Base-by-base conservation (phyloP, 257 asterid genomes). In the Ilex asprella region DNA sequence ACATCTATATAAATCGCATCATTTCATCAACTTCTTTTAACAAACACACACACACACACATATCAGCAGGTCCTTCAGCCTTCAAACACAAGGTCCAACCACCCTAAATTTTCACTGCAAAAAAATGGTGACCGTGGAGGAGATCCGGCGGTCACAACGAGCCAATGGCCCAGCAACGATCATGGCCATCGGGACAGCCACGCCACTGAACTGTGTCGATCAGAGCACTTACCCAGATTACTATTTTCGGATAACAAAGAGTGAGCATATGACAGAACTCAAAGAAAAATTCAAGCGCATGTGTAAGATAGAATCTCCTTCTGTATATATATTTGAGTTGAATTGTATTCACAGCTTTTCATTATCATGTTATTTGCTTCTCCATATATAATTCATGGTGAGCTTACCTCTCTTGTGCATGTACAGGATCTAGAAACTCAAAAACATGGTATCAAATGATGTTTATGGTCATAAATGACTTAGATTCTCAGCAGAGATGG, bases 81-180 rank as follows among this genome's bases (percentile, higher is more conserved):
- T 21, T 21, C 14, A 11, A 3, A 4, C 10, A 6, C 3, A 49
- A 49, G 16, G 54, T 11, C 14, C 11, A 21, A 2, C 13, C 21
- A 13, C n/a, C 46, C 47, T 21, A 6, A 44, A 16, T 61, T 52
- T 30, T 31, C 60, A 50, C 10, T 35, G 44, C 43, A 30, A 27
- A 71, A 71, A 46, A 47, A 88, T 85, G 96, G 86, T 75, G 58
- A 81, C 77, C 12, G 89, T 88, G 1, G 94, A 85, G 75, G 96
- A 85, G 8, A 61, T 83, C 49, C 82, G 84, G 7, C 67, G 85
- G 31, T 76, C 91, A 13, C 92, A 83, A 67, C 66, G 95, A 49
- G 95, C 96, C 0, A 85, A 83, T 58, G 96, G 96, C 0, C 96
- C 92, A 4, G 95, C 95, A n/a, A 86, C 85, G 1, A 51, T 88